Conservation (phyloP, 768 basidiomycete genomes). For the Podaxis sp. region DNA sequence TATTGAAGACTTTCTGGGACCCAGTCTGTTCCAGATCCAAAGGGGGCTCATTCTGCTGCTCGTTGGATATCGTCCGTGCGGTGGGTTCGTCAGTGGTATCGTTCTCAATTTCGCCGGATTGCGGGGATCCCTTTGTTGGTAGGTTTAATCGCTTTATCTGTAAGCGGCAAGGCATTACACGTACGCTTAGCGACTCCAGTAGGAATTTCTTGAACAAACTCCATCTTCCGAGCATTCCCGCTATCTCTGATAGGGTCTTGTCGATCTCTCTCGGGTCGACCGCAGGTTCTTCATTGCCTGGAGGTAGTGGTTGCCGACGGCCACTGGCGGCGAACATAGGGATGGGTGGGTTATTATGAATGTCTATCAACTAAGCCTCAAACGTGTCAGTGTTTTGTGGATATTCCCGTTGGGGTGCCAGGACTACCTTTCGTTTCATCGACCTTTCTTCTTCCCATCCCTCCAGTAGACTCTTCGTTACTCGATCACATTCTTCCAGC, state of each 20-base stretch:
- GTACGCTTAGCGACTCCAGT: slow-evolving; percentile 67
- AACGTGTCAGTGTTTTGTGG: neutral
- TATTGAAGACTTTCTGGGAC: slow-evolving; percentile 61
- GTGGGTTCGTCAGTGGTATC: slow-evolving; percentile 3
- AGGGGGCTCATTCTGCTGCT: neutral
- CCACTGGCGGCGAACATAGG: slow-evolving; percentile 31
- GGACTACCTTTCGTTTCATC: slow-evolving; percentile 72
- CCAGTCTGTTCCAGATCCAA: slow-evolving; percentile 43
- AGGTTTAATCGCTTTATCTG: neutral
- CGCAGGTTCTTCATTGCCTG: slow-evolving; percentile 46
- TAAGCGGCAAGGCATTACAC: slow-evolving; percentile 14
- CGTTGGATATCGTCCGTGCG: neutral
- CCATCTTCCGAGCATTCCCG: slow-evolving; percentile 92
- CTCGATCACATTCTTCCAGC: slow-evolving; percentile 83
- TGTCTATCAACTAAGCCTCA: slow-evolving; percentile 44
- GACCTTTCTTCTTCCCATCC: slow-evolving; percentile 92
- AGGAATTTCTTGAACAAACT: slow-evolving; percentile 87
- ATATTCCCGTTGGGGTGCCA: neutral
- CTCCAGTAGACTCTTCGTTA: slow-evolving; percentile 70
- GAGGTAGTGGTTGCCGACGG: slow-evolving; percentile 27
- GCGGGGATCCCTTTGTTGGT: slow-evolving; percentile 6
- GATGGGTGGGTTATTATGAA: slow-evolving; percentile 40
- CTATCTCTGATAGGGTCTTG: slow-evolving; percentile 81
- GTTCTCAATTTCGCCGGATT: slow-evolving; percentile 11
- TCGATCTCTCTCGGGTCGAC: slow-evolving; percentile 92